Evolutionary conservation across 768 basidiomycete genomes (phyloP).

Genomic region (Suillus tomentosus): DNA sequence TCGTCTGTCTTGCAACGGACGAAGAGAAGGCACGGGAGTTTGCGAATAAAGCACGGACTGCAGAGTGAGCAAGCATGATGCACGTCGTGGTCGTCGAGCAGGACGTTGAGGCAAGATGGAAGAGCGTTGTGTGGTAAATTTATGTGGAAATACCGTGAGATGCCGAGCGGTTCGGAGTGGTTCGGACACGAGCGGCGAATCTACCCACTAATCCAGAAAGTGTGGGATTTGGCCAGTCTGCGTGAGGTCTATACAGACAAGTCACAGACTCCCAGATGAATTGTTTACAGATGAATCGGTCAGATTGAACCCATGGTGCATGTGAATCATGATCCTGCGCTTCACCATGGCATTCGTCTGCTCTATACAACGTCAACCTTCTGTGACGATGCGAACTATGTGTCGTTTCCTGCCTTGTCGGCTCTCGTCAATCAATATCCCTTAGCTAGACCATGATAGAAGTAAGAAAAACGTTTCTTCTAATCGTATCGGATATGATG

Average conservation of each 20-base stretch:
- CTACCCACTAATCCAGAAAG: too few relatives aligned
- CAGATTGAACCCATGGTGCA: too few relatives aligned
- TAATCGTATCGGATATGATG: too few relatives aligned
- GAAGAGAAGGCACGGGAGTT: conserved; percentile 76
- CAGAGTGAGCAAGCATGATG: conserved; percentile 69
- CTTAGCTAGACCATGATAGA: neutral
- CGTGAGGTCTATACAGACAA: too few relatives aligned
- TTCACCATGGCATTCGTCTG: too few relatives aligned
- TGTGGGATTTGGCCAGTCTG: too few relatives aligned
- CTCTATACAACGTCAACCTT: too few relatives aligned
- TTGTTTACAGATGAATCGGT: too few relatives aligned
- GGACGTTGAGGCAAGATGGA: neutral
- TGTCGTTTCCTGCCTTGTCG: neutral
- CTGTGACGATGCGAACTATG: too few relatives aligned
- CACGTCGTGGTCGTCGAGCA: conserved; percentile 22
- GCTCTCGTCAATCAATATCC: neutral
- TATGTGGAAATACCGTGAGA: conserved; percentile 3
- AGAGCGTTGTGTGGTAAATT: neutral
- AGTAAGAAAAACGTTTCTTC: neutral
- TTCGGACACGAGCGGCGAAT: neutral
- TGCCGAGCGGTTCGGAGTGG: conserved; percentile 5
- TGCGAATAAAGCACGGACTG: conserved; percentile 55
- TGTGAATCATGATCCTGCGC: too few relatives aligned
- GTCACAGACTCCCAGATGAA: too few relatives aligned
- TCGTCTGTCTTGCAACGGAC: conserved; percentile 68